These are phyloP conservation scores for Naganishia friedmannii DNA, from an alignment of 768 basidiomycete genomes.

Conservation along the genomic window DNA sequence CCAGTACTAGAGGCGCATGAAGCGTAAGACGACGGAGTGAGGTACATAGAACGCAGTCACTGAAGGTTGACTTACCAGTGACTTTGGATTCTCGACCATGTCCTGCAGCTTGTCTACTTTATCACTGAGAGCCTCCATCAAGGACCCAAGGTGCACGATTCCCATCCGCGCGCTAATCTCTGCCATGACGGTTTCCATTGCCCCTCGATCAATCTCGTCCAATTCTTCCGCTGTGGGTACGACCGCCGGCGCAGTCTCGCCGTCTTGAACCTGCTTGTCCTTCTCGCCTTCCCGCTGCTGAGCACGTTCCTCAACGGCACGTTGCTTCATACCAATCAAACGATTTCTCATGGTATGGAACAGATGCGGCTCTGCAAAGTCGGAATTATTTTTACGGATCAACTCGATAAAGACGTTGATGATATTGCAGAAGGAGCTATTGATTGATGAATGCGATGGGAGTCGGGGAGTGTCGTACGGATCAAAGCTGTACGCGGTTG, in stretches of 20 bases:
- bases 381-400: slow-evolving; percentile 95
- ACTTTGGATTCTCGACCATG: slow-evolving; percentile 69
- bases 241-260: slow-evolving; percentile 78
- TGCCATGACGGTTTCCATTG: slow-evolving; percentile 45
- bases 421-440: slow-evolving; percentile 78
- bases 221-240: slow-evolving; percentile 52
- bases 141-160: slow-evolving; percentile 79
- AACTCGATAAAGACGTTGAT: slow-evolving; percentile 88
- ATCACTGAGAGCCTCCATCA: slow-evolving; percentile 71
- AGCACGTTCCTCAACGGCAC: slow-evolving; percentile 48
- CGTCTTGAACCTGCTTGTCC: slow-evolving; percentile 62
- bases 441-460: slow-evolving; percentile 44
- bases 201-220: slow-evolving; percentile 36
- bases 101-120: slow-evolving; percentile 67
- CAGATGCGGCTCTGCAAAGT: slow-evolving; percentile 95
- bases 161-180: slow-evolving; percentile 46
- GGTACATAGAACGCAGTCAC: background rate
- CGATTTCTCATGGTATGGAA: slow-evolving; percentile 91
- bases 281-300: slow-evolving; percentile 58
- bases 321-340: slow-evolving; percentile 78
- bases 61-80: slow-evolving; percentile 60
- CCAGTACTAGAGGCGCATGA: slow-evolving; percentile 31
- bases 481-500: slow-evolving; percentile 35
- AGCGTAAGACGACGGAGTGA: background rate
- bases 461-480: slow-evolving; percentile 44